phyloP scores from a whole-genome alignment of 2,329 filamentous ascomycete species.

The Exophiala oligosperma region DNA sequence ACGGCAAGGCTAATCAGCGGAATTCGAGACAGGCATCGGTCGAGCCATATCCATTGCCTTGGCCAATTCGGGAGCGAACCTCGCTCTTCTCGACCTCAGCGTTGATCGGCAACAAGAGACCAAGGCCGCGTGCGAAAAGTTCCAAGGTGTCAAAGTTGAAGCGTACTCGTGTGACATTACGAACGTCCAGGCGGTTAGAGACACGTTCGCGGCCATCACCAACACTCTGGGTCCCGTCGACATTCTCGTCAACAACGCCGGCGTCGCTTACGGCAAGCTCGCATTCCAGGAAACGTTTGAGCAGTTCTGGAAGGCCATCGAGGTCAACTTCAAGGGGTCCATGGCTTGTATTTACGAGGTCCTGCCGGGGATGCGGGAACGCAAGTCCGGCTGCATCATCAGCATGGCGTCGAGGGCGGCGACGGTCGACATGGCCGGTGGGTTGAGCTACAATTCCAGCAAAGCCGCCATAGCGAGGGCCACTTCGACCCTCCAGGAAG shows the following conservation, averaged over 20 bases:
- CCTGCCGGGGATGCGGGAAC: slow-evolving; percentile 4
- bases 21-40: neutral
- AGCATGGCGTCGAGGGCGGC: slow-evolving; percentile 7
- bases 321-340: slow-evolving; percentile 9
- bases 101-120: slow-evolving; percentile 7
- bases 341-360: slow-evolving; percentile 1
- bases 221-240: slow-evolving; percentile 4
- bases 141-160: slow-evolving; percentile 13
- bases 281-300: slow-evolving; percentile 12
- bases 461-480: slow-evolving; percentile 9
- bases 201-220: neutral
- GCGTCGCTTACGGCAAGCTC: slow-evolving; percentile 23
- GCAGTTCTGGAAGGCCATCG: slow-evolving; percentile 5
- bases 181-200: slow-evolving; percentile 16
- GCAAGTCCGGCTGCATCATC: slow-evolving; percentile 7
- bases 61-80: slow-evolving; percentile 21
- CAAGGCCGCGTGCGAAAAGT: slow-evolving; percentile 5
- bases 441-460: slow-evolving; percentile 4
- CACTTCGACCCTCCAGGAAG: slow-evolving; percentile 3
- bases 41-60: slow-evolving; percentile 27
- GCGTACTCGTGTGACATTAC: slow-evolving; percentile 27
- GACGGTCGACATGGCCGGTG: slow-evolving; percentile 4
- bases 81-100: slow-evolving; percentile 29
- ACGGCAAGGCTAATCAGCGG: neutral
- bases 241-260: slow-evolving; percentile 32